Evolutionary conservation across 495 filamentous ascomycete species (phyloP), one percentile per base, ranked within the genome.

Genomic region (Neurospora sp.): DNA sequence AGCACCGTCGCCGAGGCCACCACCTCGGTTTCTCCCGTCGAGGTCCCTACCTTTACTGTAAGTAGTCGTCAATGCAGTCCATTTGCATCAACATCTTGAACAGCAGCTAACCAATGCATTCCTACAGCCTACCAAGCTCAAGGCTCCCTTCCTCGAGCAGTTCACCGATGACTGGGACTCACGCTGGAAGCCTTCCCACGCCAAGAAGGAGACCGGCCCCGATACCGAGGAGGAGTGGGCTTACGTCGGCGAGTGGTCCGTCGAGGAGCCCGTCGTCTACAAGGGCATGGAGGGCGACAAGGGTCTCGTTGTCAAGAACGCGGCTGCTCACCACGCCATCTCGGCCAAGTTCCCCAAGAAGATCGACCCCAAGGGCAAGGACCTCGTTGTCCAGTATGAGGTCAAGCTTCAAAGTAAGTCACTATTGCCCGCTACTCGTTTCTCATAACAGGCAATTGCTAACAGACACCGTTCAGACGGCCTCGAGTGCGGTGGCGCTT

Each of bases 271-370:
- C 74, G 86, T 84, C 77, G 90, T 96, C 79, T 90, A 93, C 81
- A 96, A 96, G 88, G 96, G 93, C 72, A 97, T 98, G 77, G 92
- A 96, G 80, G 94, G 93, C 69, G 95, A 98, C 86, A 94, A 95
- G 85, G 96, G 95, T 83, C 90, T 99, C 78, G 95, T 98, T 69
- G 89, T 98, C 77, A 99, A 66, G 90, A 95, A 98, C 82, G 86
- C 90, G 43, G 96, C 96, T 75, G 96, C 96, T 75, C 96, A 98
- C 84, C 96, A 99, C 86, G 96, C 96, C 85, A 99, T 99, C 84
- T 98, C 96, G 66, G 94, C 96, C 84, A 98, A 98, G 84, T 98
- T 99, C 88, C 87, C 90, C 80, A 96, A 97, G 89, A 92, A 92
- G 84, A 92, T 99, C 79, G 92, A 98, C 83, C 96, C 96, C 87